A percentile compares a stretch with the other conserved stretches of the same genome.
These are phyloP conservation scores for Haberlea rhodopensis DNA, from an alignment of 257 asterid genomes.

Conservation along the genomic window DNA sequence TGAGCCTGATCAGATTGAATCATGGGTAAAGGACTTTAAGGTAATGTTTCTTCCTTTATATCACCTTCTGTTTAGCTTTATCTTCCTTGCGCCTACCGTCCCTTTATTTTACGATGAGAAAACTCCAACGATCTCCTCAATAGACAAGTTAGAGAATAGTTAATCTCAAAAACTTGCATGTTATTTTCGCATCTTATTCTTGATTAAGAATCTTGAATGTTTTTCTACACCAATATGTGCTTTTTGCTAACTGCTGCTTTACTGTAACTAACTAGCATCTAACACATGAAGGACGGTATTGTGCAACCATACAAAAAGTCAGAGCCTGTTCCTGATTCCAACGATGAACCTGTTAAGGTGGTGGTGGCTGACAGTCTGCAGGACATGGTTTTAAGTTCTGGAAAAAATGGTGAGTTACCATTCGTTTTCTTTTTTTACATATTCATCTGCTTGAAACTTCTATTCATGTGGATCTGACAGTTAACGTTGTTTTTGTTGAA, in stretches of 20 bases:
- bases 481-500: not conserved
- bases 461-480: not conserved
- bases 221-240: not conserved
- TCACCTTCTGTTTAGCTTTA: slow-evolving; percentile 8
- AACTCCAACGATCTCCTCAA: slow-evolving; percentile 12
- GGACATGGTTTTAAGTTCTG: slow-evolving; percentile 58
- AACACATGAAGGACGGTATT: slow-evolving; percentile 53
- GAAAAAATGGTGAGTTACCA: slow-evolving; percentile 50
- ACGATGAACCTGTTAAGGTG: slow-evolving; percentile 71
- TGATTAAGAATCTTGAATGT: not conserved
- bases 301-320: slow-evolving; percentile 59
- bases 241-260: not conserved
- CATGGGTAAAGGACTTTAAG: slow-evolving; percentile 82
- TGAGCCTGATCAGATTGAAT: slow-evolving; percentile 69
- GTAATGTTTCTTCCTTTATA: slow-evolving; percentile 34
- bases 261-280: slow-evolving; percentile 22
- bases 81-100: slow-evolving; percentile 14
- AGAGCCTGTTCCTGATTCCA: slow-evolving; percentile 65
- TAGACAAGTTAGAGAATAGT: not conserved
- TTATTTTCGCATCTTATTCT: not conserved
- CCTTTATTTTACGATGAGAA: slow-evolving; percentile 8
- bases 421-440: slow-evolving; percentile 10
- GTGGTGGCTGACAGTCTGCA: slow-evolving; percentile 72
- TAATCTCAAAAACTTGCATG: not conserved
- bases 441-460: slow-evolving; percentile 8